phyloP scores from a whole-genome alignment of 225 moss, liverwort and hornwort genomes.

The Takakia lepidozioides region DNA sequence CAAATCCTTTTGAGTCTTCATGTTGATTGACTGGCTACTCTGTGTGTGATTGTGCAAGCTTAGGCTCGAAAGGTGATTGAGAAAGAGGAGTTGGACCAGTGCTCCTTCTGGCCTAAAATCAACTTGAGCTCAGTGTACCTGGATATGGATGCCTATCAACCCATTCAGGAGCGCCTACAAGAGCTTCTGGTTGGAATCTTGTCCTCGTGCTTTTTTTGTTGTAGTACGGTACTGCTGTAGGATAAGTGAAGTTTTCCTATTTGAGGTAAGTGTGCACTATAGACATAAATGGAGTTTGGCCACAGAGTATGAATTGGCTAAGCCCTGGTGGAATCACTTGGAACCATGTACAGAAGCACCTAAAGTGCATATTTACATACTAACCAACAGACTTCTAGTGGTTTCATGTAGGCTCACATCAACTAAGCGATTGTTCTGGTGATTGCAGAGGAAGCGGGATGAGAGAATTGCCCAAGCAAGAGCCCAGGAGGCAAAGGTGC shows the following conservation, averaged over 20 bases:
- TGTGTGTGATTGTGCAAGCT: constrained; percentile 2
- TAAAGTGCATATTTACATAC: no score
- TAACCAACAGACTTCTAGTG: no score
- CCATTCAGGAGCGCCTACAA: constrained; percentile 63
- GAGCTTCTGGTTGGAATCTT: constrained; percentile 50
- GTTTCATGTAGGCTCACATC: no score
- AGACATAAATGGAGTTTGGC: no score
- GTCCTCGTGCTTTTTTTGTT: no score
- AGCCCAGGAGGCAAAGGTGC: constrained; percentile 56
- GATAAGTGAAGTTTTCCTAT: no score
- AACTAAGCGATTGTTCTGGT: no score
- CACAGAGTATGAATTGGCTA: no score
- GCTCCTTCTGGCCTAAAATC: constrained; percentile 75
- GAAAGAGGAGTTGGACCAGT: constrained; percentile 79
- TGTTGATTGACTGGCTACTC: background rate
- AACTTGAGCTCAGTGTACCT: constrained; percentile 55
- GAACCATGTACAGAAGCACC: no score
- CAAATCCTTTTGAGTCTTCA: background rate
- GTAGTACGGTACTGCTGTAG: no score
- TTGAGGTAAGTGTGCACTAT: no score
- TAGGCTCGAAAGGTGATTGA: constrained; percentile 81
- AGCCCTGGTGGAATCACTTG: no score
- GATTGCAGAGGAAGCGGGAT: constrained; percentile 47
- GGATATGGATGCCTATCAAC: constrained; percentile 63
- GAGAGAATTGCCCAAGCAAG: constrained; percentile 67